These are phyloP conservation scores for Pyricularia sp. DNA, from an alignment of 2,329 filamentous ascomycete species.

Conservation along the genomic window DNA sequence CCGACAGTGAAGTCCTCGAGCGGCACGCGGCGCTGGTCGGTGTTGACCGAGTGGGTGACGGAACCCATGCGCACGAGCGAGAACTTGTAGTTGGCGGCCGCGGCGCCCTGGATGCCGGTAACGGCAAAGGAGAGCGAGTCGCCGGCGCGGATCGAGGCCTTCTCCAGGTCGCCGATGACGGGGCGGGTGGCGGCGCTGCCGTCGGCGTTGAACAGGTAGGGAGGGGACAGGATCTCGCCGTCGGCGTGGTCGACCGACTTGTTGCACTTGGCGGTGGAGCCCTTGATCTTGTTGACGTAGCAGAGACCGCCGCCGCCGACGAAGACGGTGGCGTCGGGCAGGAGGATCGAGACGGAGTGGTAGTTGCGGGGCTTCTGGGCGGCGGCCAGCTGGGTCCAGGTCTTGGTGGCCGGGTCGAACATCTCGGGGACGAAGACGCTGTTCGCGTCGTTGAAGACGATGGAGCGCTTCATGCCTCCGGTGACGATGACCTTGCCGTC, in stretches of 20 bases:
- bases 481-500: slow-evolving; percentile 30
- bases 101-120: background rate
- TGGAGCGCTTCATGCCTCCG: slow-evolving; percentile 26
- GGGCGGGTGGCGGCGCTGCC: slow-evolving; percentile 24
- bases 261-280: slow-evolving; percentile 15
- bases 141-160: background rate
- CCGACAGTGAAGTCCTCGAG: slow-evolving; percentile 23
- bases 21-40: slow-evolving; percentile 44
- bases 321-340: slow-evolving; percentile 34
- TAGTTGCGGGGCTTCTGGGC: slow-evolving; percentile 29
- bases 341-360: slow-evolving; percentile 31
- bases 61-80: slow-evolving; percentile 32
- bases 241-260: slow-evolving; percentile 35
- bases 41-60: slow-evolving; percentile 47
- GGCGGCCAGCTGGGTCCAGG: slow-evolving; percentile 21
- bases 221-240: slow-evolving; percentile 38
- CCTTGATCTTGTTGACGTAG: slow-evolving; percentile 19
- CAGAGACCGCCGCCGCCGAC: slow-evolving; percentile 39
- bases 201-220: slow-evolving; percentile 33
- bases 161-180: slow-evolving; percentile 19
- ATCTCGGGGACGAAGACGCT: slow-evolving; percentile 27
- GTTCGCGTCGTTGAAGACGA: slow-evolving; percentile 27
- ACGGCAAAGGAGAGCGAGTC: slow-evolving; percentile 1
- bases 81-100: slow-evolving; percentile 1
- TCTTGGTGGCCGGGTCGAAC: slow-evolving; percentile 25